Base-by-base conservation (phyloP, 2,329 filamentous ascomycete species). In the Cercospora citrullina region DNA sequence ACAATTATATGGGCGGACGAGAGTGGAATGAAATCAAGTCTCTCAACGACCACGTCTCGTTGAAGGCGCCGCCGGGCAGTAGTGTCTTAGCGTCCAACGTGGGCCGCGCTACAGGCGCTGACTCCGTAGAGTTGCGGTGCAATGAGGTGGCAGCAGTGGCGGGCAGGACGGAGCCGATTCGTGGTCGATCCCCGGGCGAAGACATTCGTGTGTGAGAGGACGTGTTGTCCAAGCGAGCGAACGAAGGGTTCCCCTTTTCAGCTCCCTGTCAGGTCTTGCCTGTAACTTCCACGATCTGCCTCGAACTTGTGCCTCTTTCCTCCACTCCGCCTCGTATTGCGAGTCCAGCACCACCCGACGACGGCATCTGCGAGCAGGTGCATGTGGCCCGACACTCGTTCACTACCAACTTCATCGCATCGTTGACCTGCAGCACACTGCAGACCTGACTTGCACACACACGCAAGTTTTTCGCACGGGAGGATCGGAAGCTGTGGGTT, bases 251-350 rank as follows among this genome's bases (percentile, higher is more conserved):
- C 45, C 51, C 48, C 51, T 55, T 39, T 58, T 30, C 48, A 10
- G n/a, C 60, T 63, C 60, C 61, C 59, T 68, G 39, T 39, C 62
- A 9, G 26, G 60, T 45, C 53, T 23, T 23, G 55, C 36, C 53
- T 18, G 18, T 39, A 42, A 36, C 48, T 67, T 63, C 64, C 64
- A 60, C 42, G 61, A 59, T 60, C 64, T 62, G 65, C 62, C 64
- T 65, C 51, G 28, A 30, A 62, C 63, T 33, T 60, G 60, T 64
- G 58, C 63, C 58, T 45, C 59, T 71, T 68, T 60, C 65, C 61
- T 68, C 64, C 64, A 67, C 66, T 61, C 63, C 61, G 55, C 62
- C 59, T 68, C 66, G 66, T 68, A 62, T 68, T 68, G 36, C 63
- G 55, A 64, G 51, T 36, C 62, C 30, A 64, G 48, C 62, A 28